A percentile compares a stretch with the other conserved stretches of the same genome.
These are phyloP conservation scores for Pseudogymnoascus sp. DNA, from an alignment of 2,329 filamentous ascomycete species.

Conservation along the genomic window DNA sequence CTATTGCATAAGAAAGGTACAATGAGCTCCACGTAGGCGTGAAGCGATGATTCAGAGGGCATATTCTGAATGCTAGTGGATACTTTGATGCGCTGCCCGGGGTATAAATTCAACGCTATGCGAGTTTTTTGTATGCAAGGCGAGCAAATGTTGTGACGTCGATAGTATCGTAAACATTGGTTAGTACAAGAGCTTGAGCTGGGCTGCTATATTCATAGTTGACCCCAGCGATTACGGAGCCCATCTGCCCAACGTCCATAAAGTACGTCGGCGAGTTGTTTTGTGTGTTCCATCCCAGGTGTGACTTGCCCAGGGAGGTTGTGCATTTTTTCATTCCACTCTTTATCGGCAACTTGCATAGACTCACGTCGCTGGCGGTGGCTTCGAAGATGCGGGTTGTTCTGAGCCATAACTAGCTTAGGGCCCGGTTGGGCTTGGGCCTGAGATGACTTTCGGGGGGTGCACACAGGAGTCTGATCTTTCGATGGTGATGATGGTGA, in stretches of 20 bases:
- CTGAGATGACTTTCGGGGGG: conserved; percentile 39
- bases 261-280: conserved; percentile 80
- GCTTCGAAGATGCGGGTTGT: conserved; percentile 77
- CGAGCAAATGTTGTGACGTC: neutral
- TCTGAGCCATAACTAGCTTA: conserved; percentile 70
- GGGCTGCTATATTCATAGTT: conserved; percentile 12
- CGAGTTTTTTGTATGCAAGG: neutral
- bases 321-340: conserved; percentile 33
- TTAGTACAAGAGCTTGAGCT: conserved; percentile 1
- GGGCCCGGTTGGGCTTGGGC: conserved; percentile 10
- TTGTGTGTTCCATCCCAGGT: conserved; percentile 85
- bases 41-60: neutral
- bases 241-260: conserved; percentile 88
- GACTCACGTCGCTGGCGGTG: conserved; percentile 54
- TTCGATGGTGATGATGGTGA: conserved; percentile 17
- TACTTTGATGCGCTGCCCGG: neutral
- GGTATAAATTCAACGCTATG: conserved; percentile 5
- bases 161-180: conserved; percentile 2
- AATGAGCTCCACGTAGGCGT: neutral
- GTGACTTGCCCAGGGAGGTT: conserved; percentile 49
- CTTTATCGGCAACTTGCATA: conserved; percentile 40
- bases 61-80: neutral
- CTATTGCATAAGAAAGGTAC: conserved; percentile 7
- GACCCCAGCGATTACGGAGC: conserved; percentile 61
- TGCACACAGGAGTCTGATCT: conserved; percentile 46